Conservation (phyloP, 768 basidiomycete species). For the Agrocybe pediades region DNA sequence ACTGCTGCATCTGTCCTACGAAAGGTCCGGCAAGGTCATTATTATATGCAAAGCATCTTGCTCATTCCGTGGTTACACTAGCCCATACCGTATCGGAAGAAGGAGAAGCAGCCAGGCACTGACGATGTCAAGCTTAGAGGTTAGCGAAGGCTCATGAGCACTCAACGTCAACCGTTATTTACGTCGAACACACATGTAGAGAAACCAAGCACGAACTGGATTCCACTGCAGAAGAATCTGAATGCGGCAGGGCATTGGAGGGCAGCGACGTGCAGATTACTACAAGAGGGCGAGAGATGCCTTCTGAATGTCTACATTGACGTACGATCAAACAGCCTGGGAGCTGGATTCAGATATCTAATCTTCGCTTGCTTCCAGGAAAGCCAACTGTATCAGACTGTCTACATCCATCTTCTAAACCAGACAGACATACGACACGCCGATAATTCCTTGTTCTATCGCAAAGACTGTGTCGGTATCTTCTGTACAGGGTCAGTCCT, state of each 20-base stretch:
- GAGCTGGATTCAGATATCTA: constrained; percentile 1
- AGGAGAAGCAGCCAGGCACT: constrained; percentile 46
- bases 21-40: constrained; percentile 47
- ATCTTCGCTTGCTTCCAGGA: constrained; percentile 48
- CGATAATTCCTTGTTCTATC: constrained; percentile 76
- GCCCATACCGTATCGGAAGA: constrained; percentile 53
- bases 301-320: constrained; percentile 76
- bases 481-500: constrained; percentile 56
- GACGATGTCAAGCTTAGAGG: constrained; percentile 63
- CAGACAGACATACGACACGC: constrained; percentile 81
- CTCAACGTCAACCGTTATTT: not conserved
- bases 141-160: constrained; percentile 22
- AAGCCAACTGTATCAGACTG: constrained; percentile 70
- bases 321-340: constrained; percentile 38
- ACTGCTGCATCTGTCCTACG: constrained; percentile 50
- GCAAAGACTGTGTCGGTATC: constrained; percentile 75
- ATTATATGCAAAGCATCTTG: not conserved
- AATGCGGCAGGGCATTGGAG: constrained; percentile 68
- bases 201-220: constrained; percentile 76
- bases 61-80: constrained; percentile 19
- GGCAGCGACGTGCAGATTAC: constrained; percentile 68
- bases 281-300: constrained; percentile 68
- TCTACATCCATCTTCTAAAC: constrained; percentile 70
- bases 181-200: constrained; percentile 41
- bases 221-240: constrained; percentile 54